phyloP scores from a whole-genome alignment of 352 stramenopile genomes.

The Aphanomyces invadans region DNA sequence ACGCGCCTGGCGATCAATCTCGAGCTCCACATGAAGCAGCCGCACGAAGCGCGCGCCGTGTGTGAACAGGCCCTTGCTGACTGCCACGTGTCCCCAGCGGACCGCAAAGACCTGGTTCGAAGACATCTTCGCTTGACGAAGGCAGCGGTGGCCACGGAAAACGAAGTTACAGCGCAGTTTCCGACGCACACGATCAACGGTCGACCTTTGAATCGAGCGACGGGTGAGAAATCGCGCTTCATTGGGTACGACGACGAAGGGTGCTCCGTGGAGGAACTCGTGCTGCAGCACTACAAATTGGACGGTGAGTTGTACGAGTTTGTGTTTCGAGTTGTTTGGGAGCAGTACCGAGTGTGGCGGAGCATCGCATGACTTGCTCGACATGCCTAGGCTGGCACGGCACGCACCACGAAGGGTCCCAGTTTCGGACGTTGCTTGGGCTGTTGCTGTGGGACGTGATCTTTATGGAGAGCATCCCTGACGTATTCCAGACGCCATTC shows the following conservation, averaged over 20 bases:
- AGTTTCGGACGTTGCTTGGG: constrained; percentile 69
- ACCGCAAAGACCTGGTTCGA: constrained; percentile 47
- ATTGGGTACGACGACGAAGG: constrained; percentile 82
- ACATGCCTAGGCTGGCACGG: constrained; percentile 79
- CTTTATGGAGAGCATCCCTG: constrained; percentile 50
- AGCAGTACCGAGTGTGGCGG: too few relatives aligned
- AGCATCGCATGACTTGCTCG: too few relatives aligned
- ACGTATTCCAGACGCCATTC: constrained; percentile 85
- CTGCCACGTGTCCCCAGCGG: constrained; percentile 41
- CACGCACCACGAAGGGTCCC: constrained; percentile 71
- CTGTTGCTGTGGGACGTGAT: constrained; percentile 86
- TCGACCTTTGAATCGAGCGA: constrained; percentile 63
- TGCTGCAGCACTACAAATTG: constrained; percentile 55
- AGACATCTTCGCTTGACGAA: constrained; percentile 42
- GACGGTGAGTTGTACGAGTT: too few relatives aligned
- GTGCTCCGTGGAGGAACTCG: constrained; percentile 78
- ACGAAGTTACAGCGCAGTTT: constrained; percentile 28
- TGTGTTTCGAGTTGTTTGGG: too few relatives aligned
- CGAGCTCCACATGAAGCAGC: constrained; percentile 55
- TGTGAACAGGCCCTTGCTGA: constrained; percentile 54
- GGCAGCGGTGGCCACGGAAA: constrained; percentile 23
- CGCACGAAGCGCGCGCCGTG: constrained; percentile 37
- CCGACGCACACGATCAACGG: constrained; percentile 46
- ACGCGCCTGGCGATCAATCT: constrained; percentile 62
- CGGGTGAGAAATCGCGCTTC: constrained; percentile 74